Evolutionary conservation across 176 grass and related monocot genomes (phyloP).

Genomic region (Phoenix dactylifera): DNA sequence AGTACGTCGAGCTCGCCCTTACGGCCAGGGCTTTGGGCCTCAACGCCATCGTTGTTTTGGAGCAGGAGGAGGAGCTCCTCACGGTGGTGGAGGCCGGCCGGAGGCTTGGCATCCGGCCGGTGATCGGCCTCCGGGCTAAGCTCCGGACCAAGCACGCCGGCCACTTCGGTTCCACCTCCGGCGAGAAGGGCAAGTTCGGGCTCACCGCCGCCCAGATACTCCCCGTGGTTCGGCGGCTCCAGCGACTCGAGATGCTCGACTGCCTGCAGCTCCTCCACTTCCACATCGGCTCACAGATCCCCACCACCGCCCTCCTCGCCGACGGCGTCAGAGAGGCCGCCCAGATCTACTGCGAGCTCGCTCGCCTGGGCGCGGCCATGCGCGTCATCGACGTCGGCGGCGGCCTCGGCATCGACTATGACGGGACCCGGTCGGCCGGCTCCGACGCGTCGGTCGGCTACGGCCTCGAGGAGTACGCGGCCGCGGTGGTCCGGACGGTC

Average conservation of each 20-base stretch:
- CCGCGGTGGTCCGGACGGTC: slow-evolving; percentile 1
- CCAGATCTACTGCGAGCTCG: slow-evolving; percentile 17
- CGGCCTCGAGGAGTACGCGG: slow-evolving; percentile 5
- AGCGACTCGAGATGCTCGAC: slow-evolving; percentile 11
- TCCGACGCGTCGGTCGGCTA: slow-evolving; percentile 16
- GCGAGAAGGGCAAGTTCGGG: slow-evolving; percentile 22
- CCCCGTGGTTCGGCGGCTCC: slow-evolving; percentile 3
- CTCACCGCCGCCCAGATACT: slow-evolving; percentile 15
- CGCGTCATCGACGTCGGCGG: slow-evolving; percentile 19
- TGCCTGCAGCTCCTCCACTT: slow-evolving; percentile 19
- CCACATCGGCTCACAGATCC: slow-evolving; percentile 21
- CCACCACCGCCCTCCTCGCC: slow-evolving; percentile 4
- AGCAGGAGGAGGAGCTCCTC: slow-evolving; percentile 20
- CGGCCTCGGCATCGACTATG: slow-evolving; percentile 17
- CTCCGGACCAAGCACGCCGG: slow-evolving; percentile 21
- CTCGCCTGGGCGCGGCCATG: slow-evolving; percentile 7
- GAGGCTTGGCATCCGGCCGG: slow-evolving; percentile 9
- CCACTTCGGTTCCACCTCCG: slow-evolving; percentile 17
- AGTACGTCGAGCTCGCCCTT: slow-evolving; percentile 14
- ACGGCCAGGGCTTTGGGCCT: slow-evolving; percentile 1
- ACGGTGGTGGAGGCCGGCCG: neutral
- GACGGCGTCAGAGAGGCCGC: slow-evolving; percentile 14
- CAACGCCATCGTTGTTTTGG: slow-evolving; percentile 13
- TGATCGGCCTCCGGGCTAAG: slow-evolving; percentile 14
- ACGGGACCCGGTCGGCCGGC: neutral